These are phyloP conservation scores for Kluyveromyces sp. DNA, from an alignment of 1,139 yeast species.

Conservation along the genomic window DNA sequence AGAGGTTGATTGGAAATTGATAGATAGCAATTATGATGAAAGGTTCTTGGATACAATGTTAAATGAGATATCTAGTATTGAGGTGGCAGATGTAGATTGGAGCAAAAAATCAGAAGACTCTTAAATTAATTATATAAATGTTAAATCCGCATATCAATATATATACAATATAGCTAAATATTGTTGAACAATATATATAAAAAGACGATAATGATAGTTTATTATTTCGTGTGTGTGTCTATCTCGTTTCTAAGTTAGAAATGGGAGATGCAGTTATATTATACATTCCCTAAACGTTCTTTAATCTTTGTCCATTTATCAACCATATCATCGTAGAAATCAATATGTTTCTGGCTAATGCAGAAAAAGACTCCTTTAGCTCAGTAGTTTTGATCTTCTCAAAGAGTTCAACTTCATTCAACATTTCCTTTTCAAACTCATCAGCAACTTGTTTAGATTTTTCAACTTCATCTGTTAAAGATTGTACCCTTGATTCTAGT, in stretches of 20 bases:
- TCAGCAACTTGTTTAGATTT: constrained; percentile 66
- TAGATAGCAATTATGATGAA: constrained; percentile 20
- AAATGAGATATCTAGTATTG: not conserved
- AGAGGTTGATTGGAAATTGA: constrained; percentile 23
- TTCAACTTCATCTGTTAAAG: constrained; percentile 49
- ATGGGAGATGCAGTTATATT: not conserved
- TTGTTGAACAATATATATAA: too few relatives aligned
- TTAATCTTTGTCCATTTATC: constrained; percentile 66
- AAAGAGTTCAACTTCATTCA: constrained; percentile 73
- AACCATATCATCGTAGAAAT: constrained; percentile 64
- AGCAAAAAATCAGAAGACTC: too few relatives aligned
- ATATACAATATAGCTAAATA: not conserved
- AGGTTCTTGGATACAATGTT: constrained; percentile 16
- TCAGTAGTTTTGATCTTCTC: constrained; percentile 75
- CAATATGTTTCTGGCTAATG: constrained; percentile 71
- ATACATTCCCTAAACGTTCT: constrained; percentile 15
- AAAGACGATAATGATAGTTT: too few relatives aligned
- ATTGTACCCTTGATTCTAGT: constrained; percentile 49
- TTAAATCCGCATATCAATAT: not conserved
- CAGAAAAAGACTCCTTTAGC: constrained; percentile 59
- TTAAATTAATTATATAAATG: too few relatives aligned
- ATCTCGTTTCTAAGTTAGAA: not conserved
- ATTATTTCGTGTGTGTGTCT: too few relatives aligned
- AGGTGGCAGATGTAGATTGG: constrained; percentile 5
- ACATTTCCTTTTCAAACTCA: constrained; percentile 55